phyloP scores from a whole-genome alignment of 345 rosid genomes.

The Streptanthus diversifolius region DNA sequence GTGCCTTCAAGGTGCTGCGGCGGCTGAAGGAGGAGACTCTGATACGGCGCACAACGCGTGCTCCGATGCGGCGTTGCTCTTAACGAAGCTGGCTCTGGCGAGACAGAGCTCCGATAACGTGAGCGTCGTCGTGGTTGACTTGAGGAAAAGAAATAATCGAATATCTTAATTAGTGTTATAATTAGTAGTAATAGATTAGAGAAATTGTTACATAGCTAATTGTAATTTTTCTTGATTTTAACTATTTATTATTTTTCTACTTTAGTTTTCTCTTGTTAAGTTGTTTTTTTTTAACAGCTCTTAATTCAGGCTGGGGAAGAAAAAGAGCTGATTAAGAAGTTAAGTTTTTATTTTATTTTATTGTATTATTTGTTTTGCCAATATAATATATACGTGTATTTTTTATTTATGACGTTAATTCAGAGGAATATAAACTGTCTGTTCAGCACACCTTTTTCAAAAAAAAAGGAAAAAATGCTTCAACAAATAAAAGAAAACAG shows the following conservation, averaged over 20 bases:
- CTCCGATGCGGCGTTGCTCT: conserved; percentile 65
- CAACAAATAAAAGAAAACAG: too few relatives aligned
- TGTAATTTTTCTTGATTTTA: conserved; percentile 15
- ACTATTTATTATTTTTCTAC: neutral
- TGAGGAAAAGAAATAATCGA: conserved; percentile 33
- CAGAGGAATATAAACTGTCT: neutral
- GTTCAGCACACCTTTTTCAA: too few relatives aligned
- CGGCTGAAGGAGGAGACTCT: neutral
- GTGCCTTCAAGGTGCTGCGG: conserved; percentile 46
- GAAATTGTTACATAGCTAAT: conserved; percentile 31
- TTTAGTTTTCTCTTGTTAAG: neutral
- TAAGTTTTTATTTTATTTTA: neutral
- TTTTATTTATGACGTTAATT: neutral
- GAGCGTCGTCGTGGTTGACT: conserved; percentile 85
- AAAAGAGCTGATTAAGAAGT: neutral
- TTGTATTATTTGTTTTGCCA: neutral
- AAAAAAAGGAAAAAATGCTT: too few relatives aligned
- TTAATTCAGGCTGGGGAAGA: conserved; percentile 18
- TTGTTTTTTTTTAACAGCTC: neutral
- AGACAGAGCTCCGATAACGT: conserved; percentile 87
- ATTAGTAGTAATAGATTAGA: conserved; percentile 6
- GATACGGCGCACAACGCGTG: conserved; percentile 50
- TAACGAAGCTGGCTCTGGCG: conserved; percentile 74
- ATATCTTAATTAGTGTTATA: neutral
- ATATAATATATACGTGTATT: neutral